Base-by-base conservation (phyloP, 768 basidiomycete genomes). In the Jaapia argillacea region DNA sequence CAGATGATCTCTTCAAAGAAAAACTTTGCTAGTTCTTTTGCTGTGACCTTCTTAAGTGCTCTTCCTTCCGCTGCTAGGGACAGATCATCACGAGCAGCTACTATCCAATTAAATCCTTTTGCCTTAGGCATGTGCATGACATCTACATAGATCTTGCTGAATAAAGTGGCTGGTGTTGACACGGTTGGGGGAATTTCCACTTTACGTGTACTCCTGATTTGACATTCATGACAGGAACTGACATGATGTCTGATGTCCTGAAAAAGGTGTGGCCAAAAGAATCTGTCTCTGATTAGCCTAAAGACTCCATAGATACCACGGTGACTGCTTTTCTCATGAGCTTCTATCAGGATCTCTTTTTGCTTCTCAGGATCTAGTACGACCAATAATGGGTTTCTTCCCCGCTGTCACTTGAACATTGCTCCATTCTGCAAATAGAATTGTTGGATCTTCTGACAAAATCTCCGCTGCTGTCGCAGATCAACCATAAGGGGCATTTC, bases 1-100 rank as follows among this genome's bases (percentile, higher is more conserved):
- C 58, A 62, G 23, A 59, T 51, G 5, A 65, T 53, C 6, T 66
- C 43, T 38, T 59, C 56, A n/a, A n/a, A n/a, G n/a, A n/a, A n/a
- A n/a, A n/a, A n/a, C n/a, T n/a, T n/a, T n/a, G n/a, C n/a, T n/a
- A 66, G 25, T 1, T 39, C 21, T 7, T 48, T 26, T 0, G 59
- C 46, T 1, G 40, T 48, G 5, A 38, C 45, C 0, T 36, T 36
- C 4, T 40, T 18, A 6, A 66, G n/a, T 0, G 59, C 51, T 36
- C 56, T 38, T n/a, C 54, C 62, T 52, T 65, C 60, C 36, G 50
- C 43, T 6, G 45, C 48, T 41, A 52, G 45, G 2, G 61, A 54
- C 0, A 66, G 36, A 38, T 64, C 62, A 53, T 65, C 60, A 24
- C 48, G 42, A 0, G 54, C 55, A 20, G 51, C 46, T 1, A 59